phyloP scores from a whole-genome alignment of 2,329 filamentous ascomycete species.

The Ascochyta pisi region DNA sequence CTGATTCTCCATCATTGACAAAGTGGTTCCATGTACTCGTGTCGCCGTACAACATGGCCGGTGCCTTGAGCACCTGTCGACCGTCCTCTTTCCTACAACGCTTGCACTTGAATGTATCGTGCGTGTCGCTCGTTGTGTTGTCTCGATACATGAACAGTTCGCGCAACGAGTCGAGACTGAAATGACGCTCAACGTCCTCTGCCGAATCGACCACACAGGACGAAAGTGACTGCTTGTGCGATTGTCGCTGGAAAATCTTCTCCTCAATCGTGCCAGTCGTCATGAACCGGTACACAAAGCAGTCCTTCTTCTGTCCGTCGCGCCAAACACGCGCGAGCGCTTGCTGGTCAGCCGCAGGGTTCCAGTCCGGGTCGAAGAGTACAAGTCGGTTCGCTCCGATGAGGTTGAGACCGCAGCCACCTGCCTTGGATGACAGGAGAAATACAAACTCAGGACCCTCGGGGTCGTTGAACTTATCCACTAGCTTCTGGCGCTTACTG shows the following conservation, averaged over 20 bases:
- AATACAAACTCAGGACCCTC: slow-evolving; percentile 91
- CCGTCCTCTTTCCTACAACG: slow-evolving; percentile 84
- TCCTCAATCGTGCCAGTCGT: slow-evolving; percentile 97
- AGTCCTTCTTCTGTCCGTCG: slow-evolving; percentile 98
- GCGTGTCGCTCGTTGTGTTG: slow-evolving; percentile 87
- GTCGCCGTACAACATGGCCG: slow-evolving; percentile 95
- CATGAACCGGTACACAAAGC: slow-evolving; percentile 99
- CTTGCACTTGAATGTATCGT: slow-evolving; percentile 99
- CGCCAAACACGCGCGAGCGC: slow-evolving; percentile 97
- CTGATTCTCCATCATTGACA: slow-evolving; percentile 72
- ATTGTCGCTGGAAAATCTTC: slow-evolving; percentile 98
- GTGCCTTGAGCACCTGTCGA: slow-evolving; percentile 85
- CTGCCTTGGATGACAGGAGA: slow-evolving; percentile 94
- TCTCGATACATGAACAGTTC: slow-evolving; percentile 94
- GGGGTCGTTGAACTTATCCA: slow-evolving; percentile 97
- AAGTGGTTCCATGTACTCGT: slow-evolving; percentile 99
- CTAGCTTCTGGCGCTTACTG: slow-evolving; percentile 94
- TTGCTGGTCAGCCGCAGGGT: slow-evolving; percentile 96
- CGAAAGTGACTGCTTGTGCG: slow-evolving; percentile 95
- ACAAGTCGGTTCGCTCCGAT: slow-evolving; percentile 94
- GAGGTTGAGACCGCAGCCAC: slow-evolving; percentile 93
- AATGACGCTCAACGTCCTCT: slow-evolving; percentile 96
- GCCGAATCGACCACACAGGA: slow-evolving; percentile 96
- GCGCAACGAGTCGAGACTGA: slow-evolving; percentile 86
- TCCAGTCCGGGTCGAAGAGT: slow-evolving; percentile 94